Conservation (phyloP, 768 basidiomycete species). For the Lentinula lateritia region DNA sequence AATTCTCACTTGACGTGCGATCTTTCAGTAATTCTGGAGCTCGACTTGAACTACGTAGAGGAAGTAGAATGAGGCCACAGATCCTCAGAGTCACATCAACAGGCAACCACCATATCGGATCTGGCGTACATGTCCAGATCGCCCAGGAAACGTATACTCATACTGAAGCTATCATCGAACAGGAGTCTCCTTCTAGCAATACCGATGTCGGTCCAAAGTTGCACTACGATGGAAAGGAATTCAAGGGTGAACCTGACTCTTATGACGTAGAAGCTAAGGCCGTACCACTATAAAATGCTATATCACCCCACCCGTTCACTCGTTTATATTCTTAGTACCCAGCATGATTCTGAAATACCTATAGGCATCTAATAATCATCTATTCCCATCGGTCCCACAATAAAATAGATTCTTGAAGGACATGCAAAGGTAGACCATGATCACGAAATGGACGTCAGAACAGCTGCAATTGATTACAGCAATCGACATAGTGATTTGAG, state of each 20-base stretch:
- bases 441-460: too few relatives aligned
- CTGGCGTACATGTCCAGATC: slow-evolving; percentile 52
- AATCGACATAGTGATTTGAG: too few relatives aligned
- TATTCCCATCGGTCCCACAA: too few relatives aligned
- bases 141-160: slow-evolving; percentile 9
- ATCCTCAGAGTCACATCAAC: slow-evolving; percentile 14
- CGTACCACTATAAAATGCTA: not conserved
- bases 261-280: slow-evolving; percentile 2
- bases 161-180: slow-evolving; percentile 6
- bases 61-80: slow-evolving; percentile 8
- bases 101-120: slow-evolving; percentile 33
- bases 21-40: slow-evolving; percentile 12
- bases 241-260: not conserved
- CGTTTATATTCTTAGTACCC: not conserved
- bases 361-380: too few relatives aligned
- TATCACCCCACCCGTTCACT: not conserved
- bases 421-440: too few relatives aligned
- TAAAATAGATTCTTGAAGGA: too few relatives aligned
- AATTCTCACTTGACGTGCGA: slow-evolving; percentile 3
- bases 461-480: too few relatives aligned
- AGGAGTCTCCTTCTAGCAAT: not conserved
- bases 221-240: not conserved
- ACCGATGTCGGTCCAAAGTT: not conserved
- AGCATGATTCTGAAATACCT: too few relatives aligned
- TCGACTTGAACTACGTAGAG: slow-evolving; percentile 31